phyloP scores from a whole-genome alignment of 148 eudicot genomes.

The Tetragonia tetragonoides region DNA sequence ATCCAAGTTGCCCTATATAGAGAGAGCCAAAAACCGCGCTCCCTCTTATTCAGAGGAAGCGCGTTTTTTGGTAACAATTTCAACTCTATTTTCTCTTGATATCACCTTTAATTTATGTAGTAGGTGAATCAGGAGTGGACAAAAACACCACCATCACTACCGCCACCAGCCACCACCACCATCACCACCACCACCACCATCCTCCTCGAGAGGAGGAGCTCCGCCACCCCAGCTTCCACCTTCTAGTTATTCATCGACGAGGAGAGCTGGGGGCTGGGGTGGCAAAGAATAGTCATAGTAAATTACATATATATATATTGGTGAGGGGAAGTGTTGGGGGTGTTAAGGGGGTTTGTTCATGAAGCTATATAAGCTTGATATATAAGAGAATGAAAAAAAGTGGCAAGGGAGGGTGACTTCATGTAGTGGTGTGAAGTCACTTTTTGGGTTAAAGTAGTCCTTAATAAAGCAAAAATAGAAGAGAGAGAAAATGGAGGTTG shows the following conservation, averaged over 20 bases:
- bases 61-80: background rate
- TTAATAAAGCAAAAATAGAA: constrained; percentile 13
- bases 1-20: constrained; percentile 37
- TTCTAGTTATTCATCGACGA: background rate
- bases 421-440: constrained; percentile 36
- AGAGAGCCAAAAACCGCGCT: constrained; percentile 2
- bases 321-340: background rate
- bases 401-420: constrained; percentile 20
- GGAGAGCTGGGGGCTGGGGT: background rate
- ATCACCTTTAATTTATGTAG: background rate
- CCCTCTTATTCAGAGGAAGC: background rate
- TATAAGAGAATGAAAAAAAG: constrained; percentile 21
- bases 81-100: constrained; percentile 19
- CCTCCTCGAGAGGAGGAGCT: too few relatives aligned
- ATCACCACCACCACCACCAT: background rate
- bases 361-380: constrained; percentile 15
- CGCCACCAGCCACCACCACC: constrained; percentile 9
- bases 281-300: constrained; percentile 1
- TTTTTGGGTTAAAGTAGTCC: constrained; percentile 31
- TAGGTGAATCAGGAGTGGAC: constrained; percentile 12
- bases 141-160: constrained; percentile 16
- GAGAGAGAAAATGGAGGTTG: constrained; percentile 38
- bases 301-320: background rate
- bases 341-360: constrained; percentile 23
- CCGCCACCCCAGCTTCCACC: constrained; percentile 18